phyloP scores from a whole-genome alignment of 371 early-diverging fungal genomes.

The Mortierella sp. region DNA sequence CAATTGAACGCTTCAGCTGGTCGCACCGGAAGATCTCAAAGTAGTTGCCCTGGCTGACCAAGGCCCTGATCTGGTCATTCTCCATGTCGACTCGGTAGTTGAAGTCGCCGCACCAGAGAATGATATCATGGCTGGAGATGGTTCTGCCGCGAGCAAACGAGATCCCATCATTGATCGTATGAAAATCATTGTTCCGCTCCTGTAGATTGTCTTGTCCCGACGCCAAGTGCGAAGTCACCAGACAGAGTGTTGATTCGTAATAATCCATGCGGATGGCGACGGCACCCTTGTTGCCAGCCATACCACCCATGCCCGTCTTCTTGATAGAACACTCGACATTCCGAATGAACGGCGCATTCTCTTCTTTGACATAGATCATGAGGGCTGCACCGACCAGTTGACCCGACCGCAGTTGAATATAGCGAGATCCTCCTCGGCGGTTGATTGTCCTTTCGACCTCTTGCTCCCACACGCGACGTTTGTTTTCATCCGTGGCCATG shows the following conservation, averaged over 20 bases:
- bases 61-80: conserved; percentile 66
- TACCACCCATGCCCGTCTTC: conserved; percentile 88
- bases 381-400: conserved; percentile 92
- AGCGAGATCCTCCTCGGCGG: conserved; percentile 59
- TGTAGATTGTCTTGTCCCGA: conserved; percentile 86
- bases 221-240: conserved; percentile 94
- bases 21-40: conserved; percentile 53
- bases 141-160: conserved; percentile 75
- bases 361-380: conserved; percentile 81
- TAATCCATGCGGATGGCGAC: conserved; percentile 89
- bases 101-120: conserved; percentile 93
- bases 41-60: conserved; percentile 46
- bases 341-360: conserved; percentile 77
- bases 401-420: conserved; percentile 82
- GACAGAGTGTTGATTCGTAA: conserved; percentile 87
- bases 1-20: conserved; percentile 78
- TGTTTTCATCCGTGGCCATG: conserved; percentile 81
- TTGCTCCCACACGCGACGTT: conserved; percentile 72
- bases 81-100: conserved; percentile 86
- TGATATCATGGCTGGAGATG: conserved; percentile 79
- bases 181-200: conserved; percentile 90
- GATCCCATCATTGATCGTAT: conserved; percentile 80
- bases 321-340: conserved; percentile 83
- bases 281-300: conserved; percentile 92
- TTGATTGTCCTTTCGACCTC: conserved; percentile 72